Base-by-base conservation (phyloP, 2,329 filamentous ascomycete genomes). In the Dactylellina cionopaga region DNA sequence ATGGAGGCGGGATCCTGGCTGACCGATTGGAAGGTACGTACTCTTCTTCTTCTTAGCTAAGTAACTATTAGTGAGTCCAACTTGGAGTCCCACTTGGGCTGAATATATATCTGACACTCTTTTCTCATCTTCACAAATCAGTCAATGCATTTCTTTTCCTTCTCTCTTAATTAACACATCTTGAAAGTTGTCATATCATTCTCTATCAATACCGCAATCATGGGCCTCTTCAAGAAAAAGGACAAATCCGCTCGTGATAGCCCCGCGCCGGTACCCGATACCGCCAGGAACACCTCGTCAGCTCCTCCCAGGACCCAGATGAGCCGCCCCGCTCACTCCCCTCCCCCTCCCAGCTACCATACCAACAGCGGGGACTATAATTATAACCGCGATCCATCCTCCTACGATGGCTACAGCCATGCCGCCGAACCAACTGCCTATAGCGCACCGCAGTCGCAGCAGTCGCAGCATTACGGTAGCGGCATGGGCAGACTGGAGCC, bases 211-310 rank as follows among this genome's bases (percentile, higher is more conserved):
- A 13, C 3, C 27, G 31, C 29, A 35, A 33, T 5, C 15, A 66
- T 66, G 62, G 62, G 62, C 9, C 22, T 66, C n/a, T 66, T 66
- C 41, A 56, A 51, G 27, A 66, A 43, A 37, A 66, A 66, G 25
- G 51, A 56, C 25, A 66, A 66, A 29, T 49, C 62, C 5, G 51
- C 41, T 22, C 29, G 31, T 25, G 3, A 24, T 22, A 51, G 31
- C 7, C 41, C 33, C 5, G 46, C 47, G 1, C 19, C 49, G 33
- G 33, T 27, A 22, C 33, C 59, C 6, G 22, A 44, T 29, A 17
- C 58, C 5, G 11, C 5, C 33, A 58, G 43, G 1, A 10, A 15
- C 46, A n/a, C n/a, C n/a, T n/a, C n/a, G n/a, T n/a, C n/a, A n/a
- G n/a, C 19, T 15, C 13, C 9, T 5, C 22, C 6, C 51, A 55